These are phyloP conservation scores for Penicillium griseofulvum DNA, from an alignment of 2,329 filamentous ascomycete species.

Conservation along the genomic window DNA sequence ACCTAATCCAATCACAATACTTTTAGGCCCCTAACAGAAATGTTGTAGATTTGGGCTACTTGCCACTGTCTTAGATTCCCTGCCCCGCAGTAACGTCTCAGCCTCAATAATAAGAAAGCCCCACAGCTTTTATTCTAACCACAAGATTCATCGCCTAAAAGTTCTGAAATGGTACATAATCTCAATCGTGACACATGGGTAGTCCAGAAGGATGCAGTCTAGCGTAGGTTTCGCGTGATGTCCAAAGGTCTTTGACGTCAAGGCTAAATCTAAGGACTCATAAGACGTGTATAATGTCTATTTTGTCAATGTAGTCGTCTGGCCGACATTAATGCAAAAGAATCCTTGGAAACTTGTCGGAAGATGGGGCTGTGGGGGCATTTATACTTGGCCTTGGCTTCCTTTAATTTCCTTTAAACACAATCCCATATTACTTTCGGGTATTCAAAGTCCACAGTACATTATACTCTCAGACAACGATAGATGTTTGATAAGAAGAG, in stretches of 20 bases:
- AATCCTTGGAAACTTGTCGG: too few species aligned
- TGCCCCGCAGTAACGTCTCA: not conserved
- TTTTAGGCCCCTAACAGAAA: not conserved
- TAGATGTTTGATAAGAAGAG: not conserved
- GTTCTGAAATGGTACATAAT: too few species aligned
- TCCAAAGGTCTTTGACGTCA: too few species aligned
- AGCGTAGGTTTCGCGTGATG: too few species aligned
- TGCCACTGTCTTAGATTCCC: not conserved
- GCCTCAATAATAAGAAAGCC: not conserved
- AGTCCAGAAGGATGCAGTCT: too few species aligned
- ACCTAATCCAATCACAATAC: not conserved
- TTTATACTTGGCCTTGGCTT: not conserved
- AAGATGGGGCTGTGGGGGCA: not conserved
- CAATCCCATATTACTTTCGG: too few species aligned
- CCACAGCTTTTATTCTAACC: not conserved
- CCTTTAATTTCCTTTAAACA: not conserved
- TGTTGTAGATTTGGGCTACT: not conserved
- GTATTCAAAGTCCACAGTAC: not conserved
- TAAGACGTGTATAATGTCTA: not conserved
- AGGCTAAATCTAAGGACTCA: not conserved
- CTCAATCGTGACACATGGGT: too few species aligned
- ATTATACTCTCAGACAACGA: not conserved
- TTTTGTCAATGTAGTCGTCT: too few species aligned
- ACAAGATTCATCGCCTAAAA: not conserved
- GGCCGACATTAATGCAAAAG: too few species aligned